A percentile compares a stretch with the other conserved stretches of the same genome.
Conservation (phyloP, 495 filamentous ascomycete species). For the Annulohypoxylon nitens region DNA sequence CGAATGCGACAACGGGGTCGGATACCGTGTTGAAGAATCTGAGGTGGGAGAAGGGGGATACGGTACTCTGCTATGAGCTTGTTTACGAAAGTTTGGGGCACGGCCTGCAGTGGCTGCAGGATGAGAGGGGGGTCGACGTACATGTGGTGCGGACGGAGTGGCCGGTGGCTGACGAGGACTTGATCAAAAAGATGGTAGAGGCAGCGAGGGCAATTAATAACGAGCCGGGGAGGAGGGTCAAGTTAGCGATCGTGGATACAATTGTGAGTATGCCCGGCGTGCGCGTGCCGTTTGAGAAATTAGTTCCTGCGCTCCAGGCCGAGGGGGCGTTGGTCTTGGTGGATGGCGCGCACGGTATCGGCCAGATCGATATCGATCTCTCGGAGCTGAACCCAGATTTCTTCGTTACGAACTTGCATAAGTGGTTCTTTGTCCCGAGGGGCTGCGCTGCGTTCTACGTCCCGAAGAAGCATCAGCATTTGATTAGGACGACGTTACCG, state of each 20-base stretch:
- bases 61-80: conserved; percentile 61
- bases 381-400: conserved; percentile 79
- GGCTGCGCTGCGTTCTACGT: conserved; percentile 86
- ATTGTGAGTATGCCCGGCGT: conserved; percentile 82
- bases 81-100: conserved; percentile 75
- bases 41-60: conserved; percentile 55
- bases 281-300: conserved; percentile 78
- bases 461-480: conserved; percentile 74
- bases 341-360: conserved; percentile 88
- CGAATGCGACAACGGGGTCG: conserved; percentile 82
- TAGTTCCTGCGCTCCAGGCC: conserved; percentile 73
- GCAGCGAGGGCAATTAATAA: conserved; percentile 59
- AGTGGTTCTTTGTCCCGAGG: conserved; percentile 91
- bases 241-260: conserved; percentile 82
- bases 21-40: conserved; percentile 81
- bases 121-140: conserved; percentile 55
- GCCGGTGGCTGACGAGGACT: conserved; percentile 70
- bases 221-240: conserved; percentile 60
- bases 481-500: conserved; percentile 81
- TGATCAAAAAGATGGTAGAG: conserved; percentile 66
- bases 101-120: conserved; percentile 70
- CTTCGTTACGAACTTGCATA: conserved; percentile 86
- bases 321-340: conserved; percentile 72
- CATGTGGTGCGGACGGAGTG: conserved; percentile 57
- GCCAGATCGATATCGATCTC: conserved; percentile 79